Base-by-base conservation (phyloP, 345 rosid genomes). In the Eucalyptus tenuipes region DNA sequence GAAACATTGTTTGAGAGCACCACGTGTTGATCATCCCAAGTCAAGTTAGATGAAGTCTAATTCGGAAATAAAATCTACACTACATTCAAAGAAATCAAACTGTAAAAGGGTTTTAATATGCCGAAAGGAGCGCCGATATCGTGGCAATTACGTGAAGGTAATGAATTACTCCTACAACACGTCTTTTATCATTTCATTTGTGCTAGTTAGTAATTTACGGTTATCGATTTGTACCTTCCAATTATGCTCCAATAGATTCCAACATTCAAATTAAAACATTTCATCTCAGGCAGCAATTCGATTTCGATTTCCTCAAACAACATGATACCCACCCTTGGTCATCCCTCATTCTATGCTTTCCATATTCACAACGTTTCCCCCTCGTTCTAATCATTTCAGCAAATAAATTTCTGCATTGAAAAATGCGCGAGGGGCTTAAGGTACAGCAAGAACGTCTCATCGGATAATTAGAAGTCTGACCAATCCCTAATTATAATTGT, bases 41-140 rank as follows among this genome's bases (percentile, higher is more conserved):
- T 75, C 47, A 75, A 75, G 47, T 1, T 20, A 40, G 24, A 75
- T 75, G 47, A 40, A 75, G 29, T 22, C 84, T 11, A 3, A 20
- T 40, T 40, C 6, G 3, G 47, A 42, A 37, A 75, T 75, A 40
- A 20, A 75, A 40, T 37, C 82, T 6, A 40, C 47, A 20, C 40
- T 12, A 37, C 12, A 37, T 20, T 31, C 13, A 7, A 40, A 11
- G 29, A 40, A 40, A 75, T 75, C 84, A 40, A 40, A 40, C 29
- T 3, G 2, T 40, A 75, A 75, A 75, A 18, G 14, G 7, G 6
- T 5, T 75, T 75, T 75, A 11, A 75, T 7, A 75, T 10, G 14
- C 15, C 2, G 0, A 71, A 75, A 75, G 6, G 27, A 40, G 12
- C 3, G 7, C 3, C 3, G 14, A 37, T 10, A 17, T 10, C 0